phyloP scores from a whole-genome alignment of 2,329 filamentous ascomycete genomes.

The Nemania sp. region DNA sequence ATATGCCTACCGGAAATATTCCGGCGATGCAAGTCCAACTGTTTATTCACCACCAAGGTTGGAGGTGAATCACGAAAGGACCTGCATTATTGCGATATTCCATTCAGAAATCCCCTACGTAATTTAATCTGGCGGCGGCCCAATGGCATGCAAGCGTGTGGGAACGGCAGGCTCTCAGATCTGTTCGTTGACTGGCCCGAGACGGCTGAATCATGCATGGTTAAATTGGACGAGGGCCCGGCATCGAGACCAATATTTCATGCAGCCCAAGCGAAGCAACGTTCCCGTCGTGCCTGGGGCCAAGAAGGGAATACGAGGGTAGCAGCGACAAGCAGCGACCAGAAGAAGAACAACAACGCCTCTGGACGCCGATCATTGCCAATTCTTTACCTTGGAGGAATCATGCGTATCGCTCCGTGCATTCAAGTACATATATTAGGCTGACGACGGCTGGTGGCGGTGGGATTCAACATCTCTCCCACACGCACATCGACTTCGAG shows the following conservation, averaged over 20 bases:
- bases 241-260: conserved; percentile 26
- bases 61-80: conserved; percentile 1
- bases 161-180: conserved; percentile 17
- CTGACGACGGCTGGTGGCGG: conserved; percentile 1
- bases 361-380: conserved; percentile 21
- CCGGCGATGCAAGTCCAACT: neutral
- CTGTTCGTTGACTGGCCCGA: conserved; percentile 32
- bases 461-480: no score
- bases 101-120: conserved; percentile 17
- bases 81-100: conserved; percentile 13
- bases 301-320: conserved; percentile 11
- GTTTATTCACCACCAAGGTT: neutral
- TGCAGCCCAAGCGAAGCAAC: conserved; percentile 31
- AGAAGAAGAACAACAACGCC: no score
- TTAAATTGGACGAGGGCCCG: conserved; percentile 32
- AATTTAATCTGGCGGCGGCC: conserved; percentile 12
- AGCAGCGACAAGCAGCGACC: neutral
- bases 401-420: conserved; percentile 1
- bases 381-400: conserved; percentile 2
- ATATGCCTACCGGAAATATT: neutral
- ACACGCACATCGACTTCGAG: no score
- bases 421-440: conserved; percentile 21
- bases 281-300: conserved; percentile 23
- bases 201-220: conserved; percentile 39
- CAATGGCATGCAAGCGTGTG: conserved; percentile 12